Percentiles rank a stretch among this genome's conserved stretches.
Conservation (phyloP, 129 eudicot species). For the Silybum marianum region DNA sequence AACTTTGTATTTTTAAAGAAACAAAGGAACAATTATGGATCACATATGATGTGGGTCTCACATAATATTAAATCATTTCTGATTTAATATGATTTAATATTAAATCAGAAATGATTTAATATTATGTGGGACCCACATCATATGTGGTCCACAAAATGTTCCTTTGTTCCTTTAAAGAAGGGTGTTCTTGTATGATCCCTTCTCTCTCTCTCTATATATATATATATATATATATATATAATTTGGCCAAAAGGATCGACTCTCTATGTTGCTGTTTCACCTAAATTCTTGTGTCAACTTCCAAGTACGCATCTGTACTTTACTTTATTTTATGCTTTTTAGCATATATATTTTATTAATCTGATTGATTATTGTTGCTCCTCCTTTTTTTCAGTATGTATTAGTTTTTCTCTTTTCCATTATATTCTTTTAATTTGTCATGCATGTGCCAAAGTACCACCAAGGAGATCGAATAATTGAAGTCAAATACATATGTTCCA, state of each 20-base stretch:
- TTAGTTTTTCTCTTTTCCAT: neutral
- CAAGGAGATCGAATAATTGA: neutral
- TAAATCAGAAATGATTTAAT: too few species aligned
- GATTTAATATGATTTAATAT: too few species aligned
- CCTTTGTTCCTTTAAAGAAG: too few species aligned
- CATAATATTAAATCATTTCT: too few species aligned
- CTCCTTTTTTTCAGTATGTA: neutral
- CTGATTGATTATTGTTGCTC: constrained; percentile 16
- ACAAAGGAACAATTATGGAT: too few species aligned
- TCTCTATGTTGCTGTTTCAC: constrained; percentile 23
- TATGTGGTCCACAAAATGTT: too few species aligned
- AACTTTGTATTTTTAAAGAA: too few species aligned
- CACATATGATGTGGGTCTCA: too few species aligned
- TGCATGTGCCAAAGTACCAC: neutral
- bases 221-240: neutral
- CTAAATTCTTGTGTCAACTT: constrained; percentile 33
- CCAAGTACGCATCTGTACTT: constrained; percentile 37
- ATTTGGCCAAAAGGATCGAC: constrained; percentile 19
- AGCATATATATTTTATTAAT: neutral
- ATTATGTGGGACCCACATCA: too few species aligned
- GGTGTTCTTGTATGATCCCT: too few species aligned
- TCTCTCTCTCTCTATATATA: neutral
- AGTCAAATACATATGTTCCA: neutral
- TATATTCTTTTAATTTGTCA: neutral
- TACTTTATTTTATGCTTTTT: neutral